A percentile compares a stretch with the other conserved stretches of the same genome.
Evolutionary conservation across 2,329 filamentous ascomycete genomes (phyloP).

Genomic region (Fusarium caatingaense): DNA sequence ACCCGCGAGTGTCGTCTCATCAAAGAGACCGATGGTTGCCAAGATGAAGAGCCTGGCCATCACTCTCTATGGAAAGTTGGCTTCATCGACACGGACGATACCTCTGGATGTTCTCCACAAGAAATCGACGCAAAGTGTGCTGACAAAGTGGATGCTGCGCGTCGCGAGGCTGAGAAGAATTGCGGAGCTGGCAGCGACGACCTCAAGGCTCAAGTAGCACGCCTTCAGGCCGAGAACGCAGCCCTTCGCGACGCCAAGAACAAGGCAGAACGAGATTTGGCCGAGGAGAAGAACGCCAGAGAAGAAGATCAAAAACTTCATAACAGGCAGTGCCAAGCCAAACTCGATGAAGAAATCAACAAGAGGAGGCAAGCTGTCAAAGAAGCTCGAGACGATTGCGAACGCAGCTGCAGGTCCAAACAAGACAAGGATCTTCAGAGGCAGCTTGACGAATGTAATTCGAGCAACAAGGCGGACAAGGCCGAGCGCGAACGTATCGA

Average conservation of each 20-base stretch:
- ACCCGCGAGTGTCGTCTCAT: not conserved
- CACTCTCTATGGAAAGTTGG: conserved; percentile 1
- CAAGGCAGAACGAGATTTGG: not conserved
- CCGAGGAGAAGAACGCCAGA: not conserved
- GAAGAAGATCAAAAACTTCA: not conserved
- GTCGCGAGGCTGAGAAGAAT: not conserved
- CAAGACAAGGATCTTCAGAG: not conserved
- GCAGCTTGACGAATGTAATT: not conserved
- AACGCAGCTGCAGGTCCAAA: conserved; percentile 1
- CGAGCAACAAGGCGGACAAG: not conserved
- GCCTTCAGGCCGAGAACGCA: not conserved
- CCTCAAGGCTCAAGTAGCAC: not conserved
- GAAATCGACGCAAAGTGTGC: not conserved
- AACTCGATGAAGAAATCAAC: not conserved
- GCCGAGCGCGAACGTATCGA: not conserved
- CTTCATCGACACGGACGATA: not conserved
- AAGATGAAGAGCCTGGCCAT: not conserved
- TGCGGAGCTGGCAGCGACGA: not conserved
- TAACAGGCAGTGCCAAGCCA: not conserved
- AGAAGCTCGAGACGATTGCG: not conserved
- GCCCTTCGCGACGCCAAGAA: not conserved
- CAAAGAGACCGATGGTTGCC: not conserved
- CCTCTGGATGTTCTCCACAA: not conserved
- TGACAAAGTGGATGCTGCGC: not conserved
- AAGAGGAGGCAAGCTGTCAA: not conserved